These are phyloP conservation scores for Thielaviopsis musarum DNA, from an alignment of 2,329 filamentous ascomycete genomes.

Conservation along the genomic window DNA sequence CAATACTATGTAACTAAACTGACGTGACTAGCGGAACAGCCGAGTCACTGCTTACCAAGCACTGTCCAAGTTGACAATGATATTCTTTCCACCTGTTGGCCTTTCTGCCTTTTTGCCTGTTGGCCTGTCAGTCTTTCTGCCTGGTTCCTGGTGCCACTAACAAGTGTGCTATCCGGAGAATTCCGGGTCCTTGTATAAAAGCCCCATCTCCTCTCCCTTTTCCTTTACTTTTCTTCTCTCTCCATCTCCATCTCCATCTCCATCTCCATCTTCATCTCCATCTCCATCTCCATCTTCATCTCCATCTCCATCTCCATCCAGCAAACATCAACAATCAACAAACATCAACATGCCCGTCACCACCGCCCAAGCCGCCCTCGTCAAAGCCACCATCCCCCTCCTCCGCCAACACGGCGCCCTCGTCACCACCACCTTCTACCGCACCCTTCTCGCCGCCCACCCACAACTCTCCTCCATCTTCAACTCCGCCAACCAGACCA, in stretches of 20 bases:
- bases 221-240: neutral
- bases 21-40: no score
- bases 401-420: conserved; percentile 48
- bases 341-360: conserved; percentile 37
- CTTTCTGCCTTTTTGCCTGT: no score
- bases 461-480: conserved; percentile 54
- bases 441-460: conserved; percentile 45
- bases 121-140: no score
- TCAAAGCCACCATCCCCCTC: conserved; percentile 63
- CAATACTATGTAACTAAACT: no score
- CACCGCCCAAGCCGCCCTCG: conserved; percentile 46
- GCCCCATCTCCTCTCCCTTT: neutral
- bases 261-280: conserved; percentile 4
- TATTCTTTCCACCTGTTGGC: no score
- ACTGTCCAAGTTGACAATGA: no score
- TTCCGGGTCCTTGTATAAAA: no score
- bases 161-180: no score
- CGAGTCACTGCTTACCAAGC: no score
- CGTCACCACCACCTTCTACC: conserved; percentile 60
- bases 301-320: conserved; percentile 12
- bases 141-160: no score
- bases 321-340: no score
- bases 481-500: conserved; percentile 51
- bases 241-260: neutral
- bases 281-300: neutral